Evolutionary conservation across 352 stramenopile genomes (phyloP).

Genomic region (Phytophthora chlamydospora): DNA sequence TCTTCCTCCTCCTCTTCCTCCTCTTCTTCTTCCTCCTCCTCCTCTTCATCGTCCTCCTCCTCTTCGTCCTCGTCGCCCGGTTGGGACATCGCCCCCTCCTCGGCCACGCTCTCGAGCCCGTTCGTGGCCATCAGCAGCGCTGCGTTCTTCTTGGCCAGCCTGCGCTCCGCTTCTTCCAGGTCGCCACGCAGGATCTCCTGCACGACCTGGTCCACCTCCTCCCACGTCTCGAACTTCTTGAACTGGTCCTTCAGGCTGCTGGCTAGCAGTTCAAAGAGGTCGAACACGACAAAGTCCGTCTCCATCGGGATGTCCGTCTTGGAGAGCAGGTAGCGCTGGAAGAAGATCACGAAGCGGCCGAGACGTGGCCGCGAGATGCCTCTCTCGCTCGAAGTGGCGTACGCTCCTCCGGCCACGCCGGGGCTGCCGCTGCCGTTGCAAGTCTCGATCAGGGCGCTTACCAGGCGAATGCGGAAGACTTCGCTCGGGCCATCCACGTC

Average conservation of each 20-base stretch:
- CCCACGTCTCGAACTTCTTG: conserved; percentile 74
- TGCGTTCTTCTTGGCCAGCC: conserved; percentile 67
- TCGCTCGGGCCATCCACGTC: conserved; percentile 91
- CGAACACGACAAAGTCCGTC: conserved; percentile 91
- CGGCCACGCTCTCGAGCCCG: conserved; percentile 35
- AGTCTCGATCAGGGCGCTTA: conserved; percentile 93
- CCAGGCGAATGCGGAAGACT: conserved; percentile 94
- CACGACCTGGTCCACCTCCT: conserved; percentile 69
- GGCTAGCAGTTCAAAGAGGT: conserved; percentile 77
- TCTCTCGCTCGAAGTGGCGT: conserved; percentile 69
- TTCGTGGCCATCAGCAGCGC: conserved; percentile 41
- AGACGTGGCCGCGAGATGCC: conserved; percentile 87
- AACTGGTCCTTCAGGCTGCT: conserved; percentile 72
- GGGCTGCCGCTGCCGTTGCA: conserved; percentile 49
- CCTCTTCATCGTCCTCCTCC: conserved; percentile 63
- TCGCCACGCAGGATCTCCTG: conserved; percentile 63
- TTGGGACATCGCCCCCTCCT: conserved; percentile 45
- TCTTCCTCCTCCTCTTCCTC: conserved; percentile 71
- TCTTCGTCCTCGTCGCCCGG: conserved; percentile 51
- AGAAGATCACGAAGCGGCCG: conserved; percentile 91
- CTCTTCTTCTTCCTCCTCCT: conserved; percentile 65
- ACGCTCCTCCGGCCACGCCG: conserved; percentile 8
- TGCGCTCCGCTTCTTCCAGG: conserved; percentile 71
- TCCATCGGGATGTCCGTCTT: conserved; percentile 95
- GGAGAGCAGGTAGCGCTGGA: conserved; percentile 97